Conservation (phyloP, 108 stramenopile genomes). For the Licmophora abbreviata region DNA sequence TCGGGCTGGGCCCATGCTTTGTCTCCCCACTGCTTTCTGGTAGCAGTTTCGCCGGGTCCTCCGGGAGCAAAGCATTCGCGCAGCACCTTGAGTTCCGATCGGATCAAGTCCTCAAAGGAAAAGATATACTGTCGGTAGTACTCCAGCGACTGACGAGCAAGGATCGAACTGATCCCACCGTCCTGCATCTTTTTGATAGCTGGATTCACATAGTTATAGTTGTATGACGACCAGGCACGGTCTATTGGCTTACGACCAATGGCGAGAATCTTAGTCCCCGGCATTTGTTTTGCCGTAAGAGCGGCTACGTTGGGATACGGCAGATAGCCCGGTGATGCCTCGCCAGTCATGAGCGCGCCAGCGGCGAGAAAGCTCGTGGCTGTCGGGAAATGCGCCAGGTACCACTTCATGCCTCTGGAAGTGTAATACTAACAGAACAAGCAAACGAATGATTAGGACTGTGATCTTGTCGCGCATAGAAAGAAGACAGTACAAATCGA, state of each 20-base stretch:
- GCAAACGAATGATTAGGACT: background rate
- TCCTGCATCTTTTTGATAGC: slow-evolving; percentile 28
- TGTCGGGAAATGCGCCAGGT: slow-evolving; percentile 66
- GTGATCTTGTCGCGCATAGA: background rate
- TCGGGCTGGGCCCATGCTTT: slow-evolving; percentile 19
- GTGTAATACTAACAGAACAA: no score
- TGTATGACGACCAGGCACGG: slow-evolving; percentile 63
- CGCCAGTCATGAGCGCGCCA: slow-evolving; percentile 79
- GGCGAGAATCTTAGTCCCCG: slow-evolving; percentile 41
- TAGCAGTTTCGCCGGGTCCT: slow-evolving; percentile 25
- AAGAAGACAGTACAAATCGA: slow-evolving; percentile 1
- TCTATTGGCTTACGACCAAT: slow-evolving; percentile 71
- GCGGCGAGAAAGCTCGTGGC: slow-evolving; percentile 48
- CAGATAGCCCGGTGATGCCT: slow-evolving; percentile 80
- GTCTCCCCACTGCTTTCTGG: background rate
- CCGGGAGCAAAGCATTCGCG: slow-evolving; percentile 40
- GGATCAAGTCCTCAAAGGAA: slow-evolving; percentile 68
- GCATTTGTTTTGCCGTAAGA: slow-evolving; percentile 1
- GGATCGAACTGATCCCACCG: slow-evolving; percentile 13
- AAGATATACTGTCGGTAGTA: slow-evolving; percentile 56
- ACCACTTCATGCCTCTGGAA: slow-evolving; percentile 49
- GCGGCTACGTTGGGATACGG: slow-evolving; percentile 44
- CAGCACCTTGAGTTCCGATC: slow-evolving; percentile 55
- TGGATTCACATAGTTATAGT: slow-evolving; percentile 72
- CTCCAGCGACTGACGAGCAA: slow-evolving; percentile 18